Evolutionary conservation across 2,329 filamentous ascomycete genomes (phyloP), one percentile per base, ranked within the genome.

Genomic region (Byssochlamys sp.): DNA sequence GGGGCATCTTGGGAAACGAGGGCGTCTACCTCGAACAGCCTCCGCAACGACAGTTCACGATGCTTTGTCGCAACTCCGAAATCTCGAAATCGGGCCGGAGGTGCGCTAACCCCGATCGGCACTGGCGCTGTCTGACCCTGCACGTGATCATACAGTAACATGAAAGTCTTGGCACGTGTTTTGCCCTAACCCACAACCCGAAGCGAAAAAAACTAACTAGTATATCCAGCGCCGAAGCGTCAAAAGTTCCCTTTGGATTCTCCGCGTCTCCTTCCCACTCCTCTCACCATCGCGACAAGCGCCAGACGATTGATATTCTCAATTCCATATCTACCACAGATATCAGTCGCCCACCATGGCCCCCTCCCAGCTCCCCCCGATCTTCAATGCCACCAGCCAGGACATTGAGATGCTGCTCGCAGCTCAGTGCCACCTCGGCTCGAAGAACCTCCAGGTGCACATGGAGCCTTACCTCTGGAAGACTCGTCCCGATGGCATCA

Each of bases 381-480:
- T 88, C 75, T 96, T 99, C 88, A 94, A 96, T 84, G 90, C 94
- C 75, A 97, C 94, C 74, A 87, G 87, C 76, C 87, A 95, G 83
- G 94, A 99, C 84, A 95, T 99, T 82, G 94, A 99, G 89, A 94
- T 91, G 89, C 90, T 99, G 76, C 89, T 99, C 72, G 89, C 91
- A 75, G 91, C 95, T 74, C 91, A 97, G 83, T 86, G 83, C 81
- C 95, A 99, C 81, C 86, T 97, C 72, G 94, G 94, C 73, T 90
- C 88, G 81, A 97, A 97, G 90, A 99, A 99, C 87, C 80, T 99
- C 73, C 94, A 97, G 85, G 90, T 95, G 77, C 91, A 97, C 84
- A 97, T 96, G 91, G 90, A 95, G 82, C 89, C 91, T 70, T 99
- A 99, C 85, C 88, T 99, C 75, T 99, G 92, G 92, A 99, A 99